phyloP scores from a whole-genome alignment of 371 early-diverging fungal genomes.

The Mortierella sp. region DNA sequence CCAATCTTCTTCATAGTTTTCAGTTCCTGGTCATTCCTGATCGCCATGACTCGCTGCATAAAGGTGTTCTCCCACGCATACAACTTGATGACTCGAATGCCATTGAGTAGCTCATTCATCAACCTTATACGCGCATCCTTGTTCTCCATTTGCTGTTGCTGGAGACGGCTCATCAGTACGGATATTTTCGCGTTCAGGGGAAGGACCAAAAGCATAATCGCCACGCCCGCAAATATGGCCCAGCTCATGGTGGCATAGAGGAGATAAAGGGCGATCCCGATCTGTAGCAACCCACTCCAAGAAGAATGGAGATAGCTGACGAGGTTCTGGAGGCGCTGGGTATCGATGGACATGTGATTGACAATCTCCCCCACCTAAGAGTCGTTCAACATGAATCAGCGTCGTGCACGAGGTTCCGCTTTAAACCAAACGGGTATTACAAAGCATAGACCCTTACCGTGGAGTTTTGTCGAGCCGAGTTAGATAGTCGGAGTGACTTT shows the following conservation, averaged over 20 bases:
- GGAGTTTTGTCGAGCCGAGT: slow-evolving; percentile 80
- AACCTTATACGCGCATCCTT: slow-evolving; percentile 59
- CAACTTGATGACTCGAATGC: slow-evolving; percentile 62
- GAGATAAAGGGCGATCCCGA: slow-evolving; percentile 58
- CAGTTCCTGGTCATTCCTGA: slow-evolving; percentile 71
- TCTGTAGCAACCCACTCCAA: slow-evolving; percentile 60
- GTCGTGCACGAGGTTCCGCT: no score
- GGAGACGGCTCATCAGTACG: no score
- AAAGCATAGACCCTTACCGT: slow-evolving; percentile 58
- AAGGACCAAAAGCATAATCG: slow-evolving; percentile 60
- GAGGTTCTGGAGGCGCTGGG: slow-evolving; percentile 61
- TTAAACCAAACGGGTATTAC: no score
- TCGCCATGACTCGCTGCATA: slow-evolving; percentile 57
- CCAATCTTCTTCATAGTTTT: no score
- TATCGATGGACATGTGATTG: slow-evolving; percentile 82
- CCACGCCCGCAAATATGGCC: slow-evolving; percentile 66
- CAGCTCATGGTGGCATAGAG: slow-evolving; percentile 62
- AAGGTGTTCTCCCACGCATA: slow-evolving; percentile 70
- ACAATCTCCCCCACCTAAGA: slow-evolving; percentile 73
- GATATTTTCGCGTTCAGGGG: slow-evolving; percentile 54
- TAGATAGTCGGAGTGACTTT: slow-evolving; percentile 86
- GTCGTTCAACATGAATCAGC: no score
- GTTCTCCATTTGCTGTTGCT: no score
- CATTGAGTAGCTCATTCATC: slow-evolving; percentile 57
- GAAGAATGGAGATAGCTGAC: slow-evolving; percentile 60